Conservation (phyloP, 2,329 filamentous ascomycete genomes). For the Teratosphaeria destructans region DNA sequence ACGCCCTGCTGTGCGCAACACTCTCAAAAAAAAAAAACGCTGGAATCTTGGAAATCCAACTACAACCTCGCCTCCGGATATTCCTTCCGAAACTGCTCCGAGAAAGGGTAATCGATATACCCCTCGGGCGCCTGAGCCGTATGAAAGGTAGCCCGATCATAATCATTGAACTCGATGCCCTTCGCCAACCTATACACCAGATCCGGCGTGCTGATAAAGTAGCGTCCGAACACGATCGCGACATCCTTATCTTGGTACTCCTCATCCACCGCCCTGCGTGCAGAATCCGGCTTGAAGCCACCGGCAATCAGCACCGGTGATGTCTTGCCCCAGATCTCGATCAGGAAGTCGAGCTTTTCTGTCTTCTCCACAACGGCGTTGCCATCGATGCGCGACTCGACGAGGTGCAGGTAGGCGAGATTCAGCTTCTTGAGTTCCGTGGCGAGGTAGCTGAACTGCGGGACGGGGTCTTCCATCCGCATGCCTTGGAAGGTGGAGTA, state of each 20-base stretch:
- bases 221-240: constrained; percentile 37
- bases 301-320: constrained; percentile 41
- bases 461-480: constrained; percentile 51
- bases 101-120: constrained; percentile 32
- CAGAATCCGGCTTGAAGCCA: constrained; percentile 31
- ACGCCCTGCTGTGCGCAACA: background rate
- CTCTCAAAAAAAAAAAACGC: background rate
- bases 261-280: constrained; percentile 22
- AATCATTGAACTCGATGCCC: constrained; percentile 32
- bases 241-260: constrained; percentile 33
- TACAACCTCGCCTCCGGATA: constrained; percentile 1
- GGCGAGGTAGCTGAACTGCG: constrained; percentile 53
- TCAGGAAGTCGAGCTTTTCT: constrained; percentile 34
- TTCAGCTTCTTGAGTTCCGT: constrained; percentile 40
- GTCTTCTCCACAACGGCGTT: constrained; percentile 31
- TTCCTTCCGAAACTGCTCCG: constrained; percentile 9
- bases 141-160: constrained; percentile 37
- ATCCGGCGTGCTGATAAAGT: constrained; percentile 41
- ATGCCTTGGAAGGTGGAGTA: constrained; percentile 52
- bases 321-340: constrained; percentile 35
- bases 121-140: constrained; percentile 25
- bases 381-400: constrained; percentile 47
- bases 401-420: constrained; percentile 51
- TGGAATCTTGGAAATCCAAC: background rate
- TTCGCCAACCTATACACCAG: constrained; percentile 35